Percentiles rank a stretch among this genome's conserved stretches.
phyloP scores from a whole-genome alignment of 345 rosid species.

The Reutealis trisperma region DNA sequence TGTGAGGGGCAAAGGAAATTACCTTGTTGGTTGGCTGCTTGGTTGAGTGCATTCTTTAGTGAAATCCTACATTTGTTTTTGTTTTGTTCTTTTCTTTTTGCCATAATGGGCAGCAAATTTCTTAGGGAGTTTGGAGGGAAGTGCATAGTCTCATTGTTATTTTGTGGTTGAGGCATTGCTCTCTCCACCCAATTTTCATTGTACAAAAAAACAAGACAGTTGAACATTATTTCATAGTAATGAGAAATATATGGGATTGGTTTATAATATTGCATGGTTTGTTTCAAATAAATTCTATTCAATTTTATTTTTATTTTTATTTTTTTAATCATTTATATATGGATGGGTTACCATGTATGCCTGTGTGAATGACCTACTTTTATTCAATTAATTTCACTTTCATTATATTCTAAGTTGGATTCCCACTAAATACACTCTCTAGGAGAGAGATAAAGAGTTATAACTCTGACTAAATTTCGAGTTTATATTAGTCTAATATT shows the following conservation, averaged over 20 bases:
- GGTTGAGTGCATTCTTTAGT: slow-evolving; percentile 16
- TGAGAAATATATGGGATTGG: slow-evolving; percentile 16
- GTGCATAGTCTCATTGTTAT: slow-evolving; percentile 17
- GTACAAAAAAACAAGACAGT: slow-evolving; percentile 28
- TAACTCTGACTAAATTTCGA: too few relatives aligned
- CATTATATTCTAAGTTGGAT: too few relatives aligned
- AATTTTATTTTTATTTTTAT: too few relatives aligned
- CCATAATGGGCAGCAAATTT: slow-evolving; percentile 27
- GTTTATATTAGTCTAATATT: too few relatives aligned
- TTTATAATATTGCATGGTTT: not conserved
- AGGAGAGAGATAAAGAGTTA: too few relatives aligned
- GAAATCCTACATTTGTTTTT: not conserved
- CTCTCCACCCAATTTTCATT: slow-evolving; percentile 39
- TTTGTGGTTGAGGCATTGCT: slow-evolving; percentile 39
- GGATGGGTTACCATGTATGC: not conserved
- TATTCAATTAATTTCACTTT: too few relatives aligned
- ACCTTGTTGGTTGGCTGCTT: slow-evolving; percentile 16
- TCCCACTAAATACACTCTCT: too few relatives aligned
- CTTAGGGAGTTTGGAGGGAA: slow-evolving; percentile 15
- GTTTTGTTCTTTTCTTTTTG: slow-evolving; percentile 16
- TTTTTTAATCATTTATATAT: not conserved
- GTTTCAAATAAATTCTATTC: too few relatives aligned
- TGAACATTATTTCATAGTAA: slow-evolving; percentile 17
- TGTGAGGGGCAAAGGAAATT: slow-evolving; percentile 25
- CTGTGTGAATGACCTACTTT: too few relatives aligned